Evolutionary conservation across 495 filamentous ascomycete species (phyloP).

Genomic region (Bombardia bombarda): DNA sequence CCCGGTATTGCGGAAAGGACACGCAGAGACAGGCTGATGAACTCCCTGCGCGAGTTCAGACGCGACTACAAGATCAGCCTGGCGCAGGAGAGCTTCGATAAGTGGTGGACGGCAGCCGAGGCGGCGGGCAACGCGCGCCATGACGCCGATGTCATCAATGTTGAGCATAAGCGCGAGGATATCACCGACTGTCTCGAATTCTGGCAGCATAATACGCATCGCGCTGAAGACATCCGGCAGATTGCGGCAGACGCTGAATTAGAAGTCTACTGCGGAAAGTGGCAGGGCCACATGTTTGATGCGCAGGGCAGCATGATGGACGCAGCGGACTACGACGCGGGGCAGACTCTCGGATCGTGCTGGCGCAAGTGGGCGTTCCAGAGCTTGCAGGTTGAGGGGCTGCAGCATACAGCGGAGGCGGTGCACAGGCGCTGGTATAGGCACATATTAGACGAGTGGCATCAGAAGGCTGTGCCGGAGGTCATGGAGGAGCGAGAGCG

Average conservation of each 20-base stretch:
- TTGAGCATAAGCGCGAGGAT: conserved; percentile 16
- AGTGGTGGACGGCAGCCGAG: conserved; percentile 11
- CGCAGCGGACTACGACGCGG: conserved; percentile 19
- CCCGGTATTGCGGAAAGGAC: conserved; percentile 12
- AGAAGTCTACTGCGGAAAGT: conserved; percentile 16
- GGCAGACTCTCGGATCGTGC: conserved; percentile 7
- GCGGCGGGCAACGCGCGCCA: conserved; percentile 7
- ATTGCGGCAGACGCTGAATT: conserved; percentile 20
- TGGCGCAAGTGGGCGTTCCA: conserved; percentile 24
- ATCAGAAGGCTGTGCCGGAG: conserved; percentile 12
- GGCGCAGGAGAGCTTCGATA: conserved; percentile 13
- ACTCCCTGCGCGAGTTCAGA: conserved; percentile 16
- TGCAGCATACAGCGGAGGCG: conserved; percentile 10
- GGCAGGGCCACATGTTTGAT: conserved; percentile 11
- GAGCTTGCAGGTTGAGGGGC: conserved; percentile 14
- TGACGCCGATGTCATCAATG: conserved; percentile 13
- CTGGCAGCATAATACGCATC: conserved; percentile 14
- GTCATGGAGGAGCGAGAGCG: no score
- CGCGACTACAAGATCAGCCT: conserved; percentile 20
- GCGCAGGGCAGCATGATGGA: conserved; percentile 13
- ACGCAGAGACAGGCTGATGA: conserved; percentile 18
- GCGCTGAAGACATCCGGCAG: conserved; percentile 6
- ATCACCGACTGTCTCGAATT: conserved; percentile 14
- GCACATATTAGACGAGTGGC: conserved; percentile 20
- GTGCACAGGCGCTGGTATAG: conserved; percentile 11